Evolutionary conservation across 176 grass and related monocot genomes (phyloP).

Genomic region (Otatea glauca): DNA sequence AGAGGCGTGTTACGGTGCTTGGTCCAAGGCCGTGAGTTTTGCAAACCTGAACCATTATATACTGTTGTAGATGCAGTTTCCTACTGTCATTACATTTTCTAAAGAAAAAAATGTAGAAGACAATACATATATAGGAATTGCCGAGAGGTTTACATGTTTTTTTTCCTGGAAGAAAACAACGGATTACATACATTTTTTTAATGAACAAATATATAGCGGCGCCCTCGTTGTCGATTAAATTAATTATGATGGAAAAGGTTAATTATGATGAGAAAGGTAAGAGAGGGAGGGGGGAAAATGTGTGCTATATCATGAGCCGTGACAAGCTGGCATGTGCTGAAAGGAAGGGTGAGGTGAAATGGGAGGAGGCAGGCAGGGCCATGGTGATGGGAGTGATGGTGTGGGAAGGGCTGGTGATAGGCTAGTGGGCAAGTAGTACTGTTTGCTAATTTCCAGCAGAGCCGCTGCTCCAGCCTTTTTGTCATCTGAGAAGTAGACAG

Average conservation of each 20-base stretch:
- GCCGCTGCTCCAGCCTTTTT: background rate
- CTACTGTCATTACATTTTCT: too few relatives aligned
- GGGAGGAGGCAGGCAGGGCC: background rate
- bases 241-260: background rate
- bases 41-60: background rate
- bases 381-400: too few relatives aligned
- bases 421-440: background rate
- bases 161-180: too few relatives aligned
- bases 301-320: background rate
- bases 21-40: background rate
- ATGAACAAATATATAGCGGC: background rate
- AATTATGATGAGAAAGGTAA: background rate
- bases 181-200: background rate
- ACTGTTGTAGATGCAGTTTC: too few relatives aligned
- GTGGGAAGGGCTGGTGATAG: background rate
- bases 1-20: background rate
- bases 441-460: slow-evolving; percentile 7
- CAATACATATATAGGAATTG: too few relatives aligned
- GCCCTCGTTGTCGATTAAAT: background rate
- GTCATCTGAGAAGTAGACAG: background rate
- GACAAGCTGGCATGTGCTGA: background rate
- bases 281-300: background rate
- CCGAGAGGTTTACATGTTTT: too few relatives aligned
- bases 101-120: too few relatives aligned
- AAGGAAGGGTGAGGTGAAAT: background rate